Conservation (phyloP, 129 eudicot species). For the Tagetes patula region DNA sequence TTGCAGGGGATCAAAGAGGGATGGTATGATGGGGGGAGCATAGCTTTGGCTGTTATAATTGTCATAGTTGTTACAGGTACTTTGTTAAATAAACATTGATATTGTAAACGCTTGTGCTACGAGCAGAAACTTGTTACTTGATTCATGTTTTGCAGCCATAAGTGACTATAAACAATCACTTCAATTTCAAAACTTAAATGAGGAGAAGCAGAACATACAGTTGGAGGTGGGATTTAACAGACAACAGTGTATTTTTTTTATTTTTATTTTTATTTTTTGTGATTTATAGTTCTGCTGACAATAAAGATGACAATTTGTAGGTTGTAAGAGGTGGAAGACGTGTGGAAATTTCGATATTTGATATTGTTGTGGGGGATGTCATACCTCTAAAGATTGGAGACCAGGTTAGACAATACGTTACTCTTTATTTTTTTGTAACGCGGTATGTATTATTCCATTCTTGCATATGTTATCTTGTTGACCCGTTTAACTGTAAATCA, state of each 20-base stretch:
- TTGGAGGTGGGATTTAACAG: conserved; percentile 49
- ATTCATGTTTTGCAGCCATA: conserved; percentile 52
- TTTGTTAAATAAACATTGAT: conserved; percentile 4
- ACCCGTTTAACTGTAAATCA: conserved; percentile 24
- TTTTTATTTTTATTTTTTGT: not conserved
- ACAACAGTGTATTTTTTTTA: not conserved
- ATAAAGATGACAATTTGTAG: conserved; percentile 36
- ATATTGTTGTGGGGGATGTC: conserved; percentile 66
- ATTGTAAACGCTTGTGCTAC: not conserved
- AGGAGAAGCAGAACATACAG: conserved; percentile 66
- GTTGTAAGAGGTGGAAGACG: conserved; percentile 57
- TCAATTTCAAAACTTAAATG: conserved; percentile 58
- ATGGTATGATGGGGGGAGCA: conserved; percentile 99
- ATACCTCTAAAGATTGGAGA: conserved; percentile 88
- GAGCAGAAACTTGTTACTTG: not conserved
- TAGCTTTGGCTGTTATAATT: conserved; percentile 84
- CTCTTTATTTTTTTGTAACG: conserved; percentile 3
- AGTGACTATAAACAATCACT: conserved; percentile 95
- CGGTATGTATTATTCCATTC: conserved; percentile 1
- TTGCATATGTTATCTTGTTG: conserved; percentile 11
- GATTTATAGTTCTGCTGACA: conserved; percentile 2
- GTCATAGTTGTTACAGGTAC: conserved; percentile 93
- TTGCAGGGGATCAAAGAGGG: conserved; percentile 88
- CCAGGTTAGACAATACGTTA: conserved; percentile 49
- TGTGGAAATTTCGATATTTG: conserved; percentile 49